Base-by-base conservation (phyloP, 2,329 filamentous ascomycete species). In the Trichoderma sp. region DNA sequence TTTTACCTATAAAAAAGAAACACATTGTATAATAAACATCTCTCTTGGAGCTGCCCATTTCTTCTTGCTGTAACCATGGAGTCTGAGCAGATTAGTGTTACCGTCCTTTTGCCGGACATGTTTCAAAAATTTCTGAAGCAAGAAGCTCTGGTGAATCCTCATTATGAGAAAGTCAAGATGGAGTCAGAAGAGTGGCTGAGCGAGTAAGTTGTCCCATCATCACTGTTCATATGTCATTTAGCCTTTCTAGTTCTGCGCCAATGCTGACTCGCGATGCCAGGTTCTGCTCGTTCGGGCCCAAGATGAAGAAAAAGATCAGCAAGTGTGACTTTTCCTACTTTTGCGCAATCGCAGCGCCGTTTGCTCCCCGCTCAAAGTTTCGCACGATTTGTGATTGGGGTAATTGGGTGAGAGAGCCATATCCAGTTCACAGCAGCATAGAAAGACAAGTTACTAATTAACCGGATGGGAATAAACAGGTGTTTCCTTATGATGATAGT, bases 351-450 rank as follows among this genome's bases (percentile, higher is more conserved):
- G 55, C 71, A 5, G 72, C 73, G 2, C 73, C 73, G 1, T 39
- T 67, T 14, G 72, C 73, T 21, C 59, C 69, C 32, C 11, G 66
- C 67, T 8, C 59, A 63, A 55, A 26, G 26, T 70, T 72, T 58
- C 70, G 73, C 8, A 73, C 72, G 1, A 10, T 74, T 10, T 74
- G 71, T 52, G 73, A 74, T 43, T 74, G 72, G 73, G 73, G 73
- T 11, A 74, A 74, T 60, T 74, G 72, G 73, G 73, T 74, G 61
- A 61, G 71, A 68, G 13, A n/a, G 1, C 18, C 43, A 18, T 16
- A 3, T n/a, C 14, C 13, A n/a, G 11, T 7, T n/a, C 37, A 6
- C 6, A 34, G 21, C 24, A 28, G 32, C 24, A 5, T 28, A 6
- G 18, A 5, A n/a, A n/a, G 18, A n/a, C 2, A 10, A 10, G 3